phyloP scores from a whole-genome alignment of 2,329 filamentous ascomycete species.

The Onygena corvina region DNA sequence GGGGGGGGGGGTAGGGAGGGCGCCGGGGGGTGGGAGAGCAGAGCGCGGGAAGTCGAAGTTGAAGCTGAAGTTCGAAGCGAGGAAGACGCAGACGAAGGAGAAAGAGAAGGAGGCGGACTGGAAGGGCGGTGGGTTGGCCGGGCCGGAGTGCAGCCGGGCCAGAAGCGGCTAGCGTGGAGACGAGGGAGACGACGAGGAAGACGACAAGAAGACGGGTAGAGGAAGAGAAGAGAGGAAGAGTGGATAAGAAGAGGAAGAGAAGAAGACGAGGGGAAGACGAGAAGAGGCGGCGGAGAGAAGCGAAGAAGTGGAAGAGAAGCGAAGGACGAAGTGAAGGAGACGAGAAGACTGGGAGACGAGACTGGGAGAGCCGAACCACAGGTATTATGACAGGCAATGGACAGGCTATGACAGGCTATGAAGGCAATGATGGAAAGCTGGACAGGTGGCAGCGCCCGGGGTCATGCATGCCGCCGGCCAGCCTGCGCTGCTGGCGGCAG shows the following conservation, averaged over 20 bases:
- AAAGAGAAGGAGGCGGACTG: slow-evolving; percentile 4
- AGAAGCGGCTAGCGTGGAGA: not conserved
- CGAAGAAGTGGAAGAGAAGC: not conserved
- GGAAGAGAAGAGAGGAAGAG: not conserved
- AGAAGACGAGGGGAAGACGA: not conserved
- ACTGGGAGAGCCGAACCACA: too few relatives aligned
- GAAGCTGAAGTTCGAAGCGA: not conserved
- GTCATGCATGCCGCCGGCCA: too few relatives aligned
- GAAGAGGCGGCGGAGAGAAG: not conserved
- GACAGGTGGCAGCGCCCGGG: too few relatives aligned
- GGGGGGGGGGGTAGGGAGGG: not conserved
- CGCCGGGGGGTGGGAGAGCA: not conserved
- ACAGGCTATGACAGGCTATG: too few relatives aligned
- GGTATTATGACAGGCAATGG: too few relatives aligned
- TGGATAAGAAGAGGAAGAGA: not conserved
- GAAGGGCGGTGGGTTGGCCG: slow-evolving; percentile 1
- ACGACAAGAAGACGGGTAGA: not conserved
- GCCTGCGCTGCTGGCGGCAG: too few relatives aligned
- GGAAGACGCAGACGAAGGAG: not conserved
- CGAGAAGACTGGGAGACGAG: too few relatives aligned
- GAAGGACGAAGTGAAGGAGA: too few relatives aligned
- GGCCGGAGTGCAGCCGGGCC: not conserved
- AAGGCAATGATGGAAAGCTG: too few relatives aligned
- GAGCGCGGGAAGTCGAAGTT: not conserved
- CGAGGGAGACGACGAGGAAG: not conserved